These are phyloP conservation scores for Rhynchospora breviuscula DNA, from an alignment of 176 grass and related monocot genomes.

Conservation along the genomic window DNA sequence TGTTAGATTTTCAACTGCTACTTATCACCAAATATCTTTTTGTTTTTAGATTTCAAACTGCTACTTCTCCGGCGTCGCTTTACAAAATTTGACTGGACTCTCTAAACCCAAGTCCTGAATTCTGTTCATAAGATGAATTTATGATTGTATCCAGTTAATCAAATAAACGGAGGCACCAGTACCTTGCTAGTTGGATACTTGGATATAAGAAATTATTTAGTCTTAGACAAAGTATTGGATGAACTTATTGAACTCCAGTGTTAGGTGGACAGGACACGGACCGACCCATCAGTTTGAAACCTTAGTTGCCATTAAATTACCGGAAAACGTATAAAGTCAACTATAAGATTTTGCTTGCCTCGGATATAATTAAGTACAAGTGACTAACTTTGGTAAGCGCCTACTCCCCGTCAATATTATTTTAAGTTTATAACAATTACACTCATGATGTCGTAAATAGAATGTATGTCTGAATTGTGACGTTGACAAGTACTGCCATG, in stretches of 20 bases:
- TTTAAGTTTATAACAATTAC: too few relatives aligned
- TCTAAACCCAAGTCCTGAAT: background rate
- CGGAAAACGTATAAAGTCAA: background rate
- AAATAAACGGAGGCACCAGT: slow-evolving; percentile 4
- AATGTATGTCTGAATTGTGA: background rate
- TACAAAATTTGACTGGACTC: slow-evolving; percentile 10
- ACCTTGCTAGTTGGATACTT: background rate
- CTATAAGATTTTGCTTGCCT: background rate
- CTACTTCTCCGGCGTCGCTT: background rate
- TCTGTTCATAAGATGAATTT: background rate
- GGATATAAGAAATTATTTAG: background rate
- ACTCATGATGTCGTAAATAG: background rate
- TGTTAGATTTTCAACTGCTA: background rate
- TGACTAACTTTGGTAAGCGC: background rate
- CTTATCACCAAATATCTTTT: background rate
- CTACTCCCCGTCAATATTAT: too few relatives aligned
- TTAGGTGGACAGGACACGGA: background rate
- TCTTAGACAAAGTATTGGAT: background rate
- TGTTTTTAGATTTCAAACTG: background rate
- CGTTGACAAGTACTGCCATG: background rate
- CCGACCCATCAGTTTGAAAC: background rate
- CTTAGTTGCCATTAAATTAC: background rate
- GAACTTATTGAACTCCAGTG: background rate
- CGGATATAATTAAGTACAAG: background rate
- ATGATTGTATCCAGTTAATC: background rate